These are phyloP conservation scores for Marasmius fiardii DNA, from an alignment of 1,284 basidiomycete species.

Conservation along the genomic window DNA sequence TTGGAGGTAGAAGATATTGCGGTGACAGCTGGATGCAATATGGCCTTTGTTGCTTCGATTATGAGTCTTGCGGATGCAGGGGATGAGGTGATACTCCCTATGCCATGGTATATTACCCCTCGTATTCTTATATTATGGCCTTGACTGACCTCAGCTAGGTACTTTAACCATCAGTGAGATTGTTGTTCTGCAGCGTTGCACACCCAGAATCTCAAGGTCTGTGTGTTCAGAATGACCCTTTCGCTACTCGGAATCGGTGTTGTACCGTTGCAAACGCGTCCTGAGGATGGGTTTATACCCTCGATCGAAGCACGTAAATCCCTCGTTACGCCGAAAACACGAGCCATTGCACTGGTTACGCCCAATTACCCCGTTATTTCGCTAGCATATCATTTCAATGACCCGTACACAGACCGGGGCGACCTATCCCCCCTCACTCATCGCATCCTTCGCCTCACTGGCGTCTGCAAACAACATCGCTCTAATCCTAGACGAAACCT, in stretches of 20 bases:
- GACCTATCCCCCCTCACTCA: conserved; percentile 57
- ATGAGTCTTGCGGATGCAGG: conserved; percentile 69
- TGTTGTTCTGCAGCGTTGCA: conserved; percentile 7
- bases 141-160: no score
- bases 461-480: conserved; percentile 59
- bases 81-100: conserved; percentile 76
- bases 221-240: conserved; percentile 60
- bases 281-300: conserved; percentile 59
- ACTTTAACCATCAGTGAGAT: conserved; percentile 73
- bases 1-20: conserved; percentile 54
- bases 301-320: conserved; percentile 43
- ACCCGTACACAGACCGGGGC: conserved; percentile 65
- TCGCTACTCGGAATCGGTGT: conserved; percentile 63
- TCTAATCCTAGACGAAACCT: conserved; percentile 85
- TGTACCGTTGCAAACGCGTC: conserved; percentile 57
- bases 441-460: conserved; percentile 62
- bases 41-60: conserved; percentile 66
- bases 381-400: conserved; percentile 11
- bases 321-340: conserved; percentile 57
- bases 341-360: conserved; percentile 73
- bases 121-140: not conserved
- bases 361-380: conserved; percentile 65
- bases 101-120: conserved; percentile 57
- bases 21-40: conserved; percentile 66
- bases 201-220: not conserved